Evolutionary conservation across 73 alveolate species (phyloP).

Genomic region (Uronychia binucleata): DNA sequence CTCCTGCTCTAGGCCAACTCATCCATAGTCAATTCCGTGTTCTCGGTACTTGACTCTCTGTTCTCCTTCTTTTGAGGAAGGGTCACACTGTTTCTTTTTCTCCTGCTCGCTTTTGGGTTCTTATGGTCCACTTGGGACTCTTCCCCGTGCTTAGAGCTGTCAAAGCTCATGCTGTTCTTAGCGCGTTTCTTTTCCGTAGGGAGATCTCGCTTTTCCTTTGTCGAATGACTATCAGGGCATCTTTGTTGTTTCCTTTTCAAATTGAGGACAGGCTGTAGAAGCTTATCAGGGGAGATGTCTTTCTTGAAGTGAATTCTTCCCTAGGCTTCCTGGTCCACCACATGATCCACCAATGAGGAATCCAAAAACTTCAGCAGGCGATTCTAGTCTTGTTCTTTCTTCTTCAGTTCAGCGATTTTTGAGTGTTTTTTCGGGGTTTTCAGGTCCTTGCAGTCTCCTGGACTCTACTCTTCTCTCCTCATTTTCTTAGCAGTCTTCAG

Average conservation of each 20-base stretch:
- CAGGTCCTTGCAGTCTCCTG: background rate
- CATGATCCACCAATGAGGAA: background rate
- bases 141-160: background rate
- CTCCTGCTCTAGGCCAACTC: too few relatives aligned
- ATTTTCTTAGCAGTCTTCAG: background rate
- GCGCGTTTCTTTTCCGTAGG: too few relatives aligned
- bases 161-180: background rate
- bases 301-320: too few relatives aligned
- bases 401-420: background rate
- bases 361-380: background rate
- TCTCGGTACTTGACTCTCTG: background rate
- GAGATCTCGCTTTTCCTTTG: too few relatives aligned
- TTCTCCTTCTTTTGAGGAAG: background rate
- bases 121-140: background rate
- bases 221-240: too few relatives aligned
- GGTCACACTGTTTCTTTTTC: background rate
- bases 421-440: background rate
- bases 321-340: background rate
- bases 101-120: background rate
- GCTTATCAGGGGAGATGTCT: too few relatives aligned
- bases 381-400: background rate
- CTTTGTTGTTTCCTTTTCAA: too few relatives aligned
- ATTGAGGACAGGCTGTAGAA: too few relatives aligned
- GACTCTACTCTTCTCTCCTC: background rate
- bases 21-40: too few relatives aligned